These are phyloP conservation scores for Rhizophagus clarus DNA, from an alignment of 192 early-diverging fungal species.

Conservation along the genomic window DNA sequence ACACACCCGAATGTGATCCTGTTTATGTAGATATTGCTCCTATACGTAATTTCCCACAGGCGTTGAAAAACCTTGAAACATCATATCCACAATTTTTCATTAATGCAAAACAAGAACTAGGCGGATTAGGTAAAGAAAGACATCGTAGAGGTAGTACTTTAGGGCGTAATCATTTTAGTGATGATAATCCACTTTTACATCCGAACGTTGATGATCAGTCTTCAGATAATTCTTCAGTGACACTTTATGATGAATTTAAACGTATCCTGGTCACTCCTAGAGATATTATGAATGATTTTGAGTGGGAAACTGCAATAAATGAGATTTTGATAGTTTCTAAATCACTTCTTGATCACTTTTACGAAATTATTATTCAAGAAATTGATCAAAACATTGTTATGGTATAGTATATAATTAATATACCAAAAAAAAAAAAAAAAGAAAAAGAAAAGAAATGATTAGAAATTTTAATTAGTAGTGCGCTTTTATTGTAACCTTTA, in stretches of 20 bases:
- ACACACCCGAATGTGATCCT: background rate
- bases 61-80: conserved; percentile 7
- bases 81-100: conserved; percentile 47
- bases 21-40: conserved; percentile 32
- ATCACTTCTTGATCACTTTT: conserved; percentile 36
- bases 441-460: too few species aligned
- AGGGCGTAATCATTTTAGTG: background rate
- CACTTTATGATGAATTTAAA: conserved; percentile 31
- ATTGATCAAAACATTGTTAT: background rate
- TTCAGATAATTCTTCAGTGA: background rate
- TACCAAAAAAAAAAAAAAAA: too few species aligned
- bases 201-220: background rate
- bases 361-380: conserved; percentile 47
- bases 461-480: too few species aligned
- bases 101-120: conserved; percentile 31
- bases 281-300: conserved; percentile 32
- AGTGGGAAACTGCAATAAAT: conserved; percentile 40
- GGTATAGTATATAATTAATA: too few species aligned
- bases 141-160: background rate
- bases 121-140: background rate
- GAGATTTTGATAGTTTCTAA: conserved; percentile 32
- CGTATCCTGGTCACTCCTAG: conserved; percentile 23
- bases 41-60: conserved; percentile 36
- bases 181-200: background rate
- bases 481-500: too few species aligned